Evolutionary conservation across 2,329 filamentous ascomycete species (phyloP).

Genomic region (Podosphaera fusca): DNA sequence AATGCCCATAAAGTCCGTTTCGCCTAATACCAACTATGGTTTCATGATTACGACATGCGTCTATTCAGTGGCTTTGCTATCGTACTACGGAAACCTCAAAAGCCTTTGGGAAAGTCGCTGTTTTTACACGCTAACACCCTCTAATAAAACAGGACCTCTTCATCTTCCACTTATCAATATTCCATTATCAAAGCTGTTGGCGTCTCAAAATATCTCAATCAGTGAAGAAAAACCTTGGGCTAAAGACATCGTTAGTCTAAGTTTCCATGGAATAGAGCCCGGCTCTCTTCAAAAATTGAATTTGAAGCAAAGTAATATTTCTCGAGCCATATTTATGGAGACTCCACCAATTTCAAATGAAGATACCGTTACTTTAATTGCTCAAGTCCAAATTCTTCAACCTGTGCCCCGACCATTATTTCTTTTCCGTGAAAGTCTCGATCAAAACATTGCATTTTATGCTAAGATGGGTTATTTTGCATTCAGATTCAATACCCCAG

Average conservation of each 20-base stretch:
- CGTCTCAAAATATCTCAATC: conserved; percentile 8
- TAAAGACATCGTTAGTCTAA: conserved; percentile 32
- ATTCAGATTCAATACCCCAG: conserved; percentile 12
- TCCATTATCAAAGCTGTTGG: conserved; percentile 11
- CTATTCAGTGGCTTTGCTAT: conserved; percentile 18
- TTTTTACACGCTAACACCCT: conserved; percentile 11
- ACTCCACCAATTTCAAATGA: conserved; percentile 3
- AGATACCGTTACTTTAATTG: conserved; percentile 11
- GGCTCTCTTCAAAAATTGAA: background rate
- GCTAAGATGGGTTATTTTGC: conserved; percentile 12
- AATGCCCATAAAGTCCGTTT: conserved; percentile 12
- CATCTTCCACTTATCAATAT: conserved; percentile 13
- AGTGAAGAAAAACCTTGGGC: conserved; percentile 25
- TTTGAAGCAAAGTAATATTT: background rate
- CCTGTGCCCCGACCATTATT: conserved; percentile 9
- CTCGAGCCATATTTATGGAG: background rate
- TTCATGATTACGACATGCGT: conserved; percentile 17
- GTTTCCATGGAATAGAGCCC: conserved; percentile 21
- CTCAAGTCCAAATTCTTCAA: conserved; percentile 14
- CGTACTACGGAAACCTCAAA: conserved; percentile 18
- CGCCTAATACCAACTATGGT: conserved; percentile 12
- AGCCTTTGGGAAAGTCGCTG: conserved; percentile 13
- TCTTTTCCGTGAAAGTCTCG: conserved; percentile 13
- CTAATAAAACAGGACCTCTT: conserved; percentile 9
- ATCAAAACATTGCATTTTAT: conserved; percentile 15